Percentiles rank a stretch among this genome's conserved stretches.
Evolutionary conservation across 805 yeast genomes (phyloP).

Genomic region (Debaryomyces castellii): DNA sequence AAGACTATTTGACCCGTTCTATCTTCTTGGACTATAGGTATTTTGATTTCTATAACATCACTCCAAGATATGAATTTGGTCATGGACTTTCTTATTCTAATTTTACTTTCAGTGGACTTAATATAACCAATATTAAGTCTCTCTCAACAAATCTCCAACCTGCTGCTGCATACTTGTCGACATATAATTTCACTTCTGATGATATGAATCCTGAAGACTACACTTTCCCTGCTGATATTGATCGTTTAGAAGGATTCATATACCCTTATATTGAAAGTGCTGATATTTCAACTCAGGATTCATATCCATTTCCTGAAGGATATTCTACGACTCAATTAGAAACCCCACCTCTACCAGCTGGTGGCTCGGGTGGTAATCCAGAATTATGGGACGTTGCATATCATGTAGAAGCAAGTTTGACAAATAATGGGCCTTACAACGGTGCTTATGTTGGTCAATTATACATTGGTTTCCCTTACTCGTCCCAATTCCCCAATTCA

Average conservation of each 20-base stretch:
- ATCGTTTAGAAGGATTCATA: conserved; percentile 55
- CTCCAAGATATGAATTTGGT: conserved; percentile 63
- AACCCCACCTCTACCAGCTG: conserved; percentile 39
- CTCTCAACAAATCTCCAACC: neutral
- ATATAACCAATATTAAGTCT: neutral
- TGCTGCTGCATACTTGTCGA: neutral
- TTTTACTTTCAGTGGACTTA: conserved; percentile 24
- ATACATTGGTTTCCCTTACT: conserved; percentile 51
- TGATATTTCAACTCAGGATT: conserved; percentile 29
- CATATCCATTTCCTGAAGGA: conserved; percentile 14
- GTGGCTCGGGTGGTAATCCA: conserved; percentile 60
- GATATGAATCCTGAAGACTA: neutral
- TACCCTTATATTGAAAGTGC: conserved; percentile 46
- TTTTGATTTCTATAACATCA: conserved; percentile 55
- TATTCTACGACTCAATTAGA: neutral
- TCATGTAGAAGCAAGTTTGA: conserved; percentile 44
- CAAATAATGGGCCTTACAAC: conserved; percentile 45
- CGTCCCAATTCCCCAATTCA: conserved; percentile 46
- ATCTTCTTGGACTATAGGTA: conserved; percentile 55
- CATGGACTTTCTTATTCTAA: conserved; percentile 58
- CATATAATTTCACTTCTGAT: neutral
- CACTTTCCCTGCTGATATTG: conserved; percentile 28
- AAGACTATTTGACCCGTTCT: conserved; percentile 47
- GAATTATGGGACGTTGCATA: conserved; percentile 56
- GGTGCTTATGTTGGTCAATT: conserved; percentile 55